Base-by-base conservation (phyloP, 2,329 filamentous ascomycete genomes). In the Claviceps spartinae region DNA sequence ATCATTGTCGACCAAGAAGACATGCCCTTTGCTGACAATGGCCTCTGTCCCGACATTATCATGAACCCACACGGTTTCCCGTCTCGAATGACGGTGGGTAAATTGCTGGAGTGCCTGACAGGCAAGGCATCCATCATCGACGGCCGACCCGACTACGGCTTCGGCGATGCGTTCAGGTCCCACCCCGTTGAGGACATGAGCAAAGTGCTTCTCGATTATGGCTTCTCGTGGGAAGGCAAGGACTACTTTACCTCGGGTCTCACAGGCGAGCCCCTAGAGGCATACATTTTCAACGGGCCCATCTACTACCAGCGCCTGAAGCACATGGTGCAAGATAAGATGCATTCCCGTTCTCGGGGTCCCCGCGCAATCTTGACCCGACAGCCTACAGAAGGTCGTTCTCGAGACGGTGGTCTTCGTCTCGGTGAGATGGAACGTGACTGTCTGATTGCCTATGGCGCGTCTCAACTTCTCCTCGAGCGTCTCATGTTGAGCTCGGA, bases 21-120 rank as follows among this genome's bases (percentile, higher is more conserved):
- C 65, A 86, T 98, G 82, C 93, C 93, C 0, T 98, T 98, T 71
- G 86, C 86, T 38, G 93, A 98, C 68, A 74, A 78, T 50, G 94
- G 93, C 2, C 81, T 98, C 58, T 85, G 83, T n/a, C 93, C 93
- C 0, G 93, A 98, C 68, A 96, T 98, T 59, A 98, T 98, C 79
- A 98, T 98, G 93, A 98, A 98, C 73, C 93, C 94, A 0, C 93
- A 98, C 71, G 93, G 93, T 82, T 98, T 98, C 77, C 93, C 93
- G 1, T 97, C 91, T 36, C 93, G 93, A 68, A 98, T 98, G 93
- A 98, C 93, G 51, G 93, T 98, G 56, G 93, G 93, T 36, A 98
- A 98, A 69, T 86, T 98, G 75, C 80, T 98, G 49, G 93, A 98
- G 66, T 86, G 95, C 45, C 76, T 98, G 16, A 88, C 90, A 0